A percentile compares a stretch with the other conserved stretches of the same genome.
These are phyloP conservation scores for Ustilago trichophora DNA, from an alignment of 1,284 basidiomycete genomes.

Conservation along the genomic window DNA sequence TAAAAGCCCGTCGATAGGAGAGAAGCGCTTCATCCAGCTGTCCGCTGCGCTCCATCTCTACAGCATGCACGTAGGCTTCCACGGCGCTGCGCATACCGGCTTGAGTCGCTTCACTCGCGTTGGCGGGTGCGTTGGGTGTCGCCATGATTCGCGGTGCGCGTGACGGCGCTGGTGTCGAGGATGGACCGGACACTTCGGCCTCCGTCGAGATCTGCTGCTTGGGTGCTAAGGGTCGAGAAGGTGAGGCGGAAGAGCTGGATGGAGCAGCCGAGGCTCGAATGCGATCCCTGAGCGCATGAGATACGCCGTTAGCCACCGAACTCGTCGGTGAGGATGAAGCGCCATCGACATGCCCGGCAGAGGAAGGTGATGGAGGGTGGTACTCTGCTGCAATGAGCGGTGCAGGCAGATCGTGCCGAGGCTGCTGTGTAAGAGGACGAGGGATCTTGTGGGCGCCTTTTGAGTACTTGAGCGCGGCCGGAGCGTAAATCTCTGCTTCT, in stretches of 20 bases:
- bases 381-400: constrained; percentile 19
- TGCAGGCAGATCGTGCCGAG: constrained; percentile 7
- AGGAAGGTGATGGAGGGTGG: constrained; percentile 3
- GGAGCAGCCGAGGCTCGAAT: constrained; percentile 20
- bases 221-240: constrained; percentile 3
- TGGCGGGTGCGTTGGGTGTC: constrained; percentile 21
- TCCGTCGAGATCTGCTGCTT: neutral
- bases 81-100: constrained; percentile 44
- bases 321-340: neutral
- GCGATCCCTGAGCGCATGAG: constrained; percentile 15
- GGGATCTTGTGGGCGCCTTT: constrained; percentile 43
- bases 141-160: constrained; percentile 23
- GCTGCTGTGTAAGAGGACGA: neutral
- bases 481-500: constrained; percentile 43
- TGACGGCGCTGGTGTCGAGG: neutral
- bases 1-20: constrained; percentile 55
- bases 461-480: constrained; percentile 48
- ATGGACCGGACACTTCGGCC: constrained; percentile 1
- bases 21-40: constrained; percentile 48
- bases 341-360: neutral
- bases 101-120: constrained; percentile 25
- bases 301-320: constrained; percentile 23
- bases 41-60: constrained; percentile 53
- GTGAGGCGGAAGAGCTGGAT: constrained; percentile 12
- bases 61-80: constrained; percentile 51